phyloP scores from a whole-genome alignment of 1,139 yeast species.

The Yamadazyma conglobata region DNA sequence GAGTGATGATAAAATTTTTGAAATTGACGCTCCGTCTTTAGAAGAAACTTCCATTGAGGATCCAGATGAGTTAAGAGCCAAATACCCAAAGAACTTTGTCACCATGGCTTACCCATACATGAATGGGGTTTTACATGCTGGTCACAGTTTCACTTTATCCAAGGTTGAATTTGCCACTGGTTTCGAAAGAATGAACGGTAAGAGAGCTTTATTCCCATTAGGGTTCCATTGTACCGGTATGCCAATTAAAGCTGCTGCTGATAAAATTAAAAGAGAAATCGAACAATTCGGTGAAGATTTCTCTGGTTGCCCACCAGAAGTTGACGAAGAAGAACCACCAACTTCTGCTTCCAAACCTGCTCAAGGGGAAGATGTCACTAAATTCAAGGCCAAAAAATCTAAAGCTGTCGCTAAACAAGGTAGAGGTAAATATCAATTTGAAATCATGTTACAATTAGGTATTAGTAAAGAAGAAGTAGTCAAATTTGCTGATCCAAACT shows the following conservation, averaged over 20 bases:
- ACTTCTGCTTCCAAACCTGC: conserved; percentile 24
- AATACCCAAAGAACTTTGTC: conserved; percentile 83
- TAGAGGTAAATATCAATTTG: conserved; percentile 90
- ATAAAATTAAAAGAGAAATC: conserved; percentile 87
- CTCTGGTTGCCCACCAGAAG: conserved; percentile 59
- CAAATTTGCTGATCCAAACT: conserved; percentile 82
- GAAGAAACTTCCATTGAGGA: conserved; percentile 61
- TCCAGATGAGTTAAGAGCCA: conserved; percentile 68
- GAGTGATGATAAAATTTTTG: conserved; percentile 82
- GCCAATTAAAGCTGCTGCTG: conserved; percentile 98
- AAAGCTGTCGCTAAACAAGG: conserved; percentile 94
- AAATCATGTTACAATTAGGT: conserved; percentile 93
- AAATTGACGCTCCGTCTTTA: conserved; percentile 79
- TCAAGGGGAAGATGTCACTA: conserved; percentile 74
- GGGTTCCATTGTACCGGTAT: conserved; percentile 99
- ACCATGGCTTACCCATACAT: conserved; percentile 99
- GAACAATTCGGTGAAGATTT: conserved; percentile 88
- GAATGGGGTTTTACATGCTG: conserved; percentile 98
- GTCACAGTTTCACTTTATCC: conserved; percentile 93
- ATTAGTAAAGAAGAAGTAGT: conserved; percentile 77
- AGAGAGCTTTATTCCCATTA: conserved; percentile 87
- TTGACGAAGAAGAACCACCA: conserved; percentile 29
- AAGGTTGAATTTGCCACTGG: conserved; percentile 94
- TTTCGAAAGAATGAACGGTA: conserved; percentile 92
- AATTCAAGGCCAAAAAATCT: conserved; percentile 87